Evolutionary conservation across 345 rosid genomes (phyloP).

Genomic region (Raphanus sativus): DNA sequence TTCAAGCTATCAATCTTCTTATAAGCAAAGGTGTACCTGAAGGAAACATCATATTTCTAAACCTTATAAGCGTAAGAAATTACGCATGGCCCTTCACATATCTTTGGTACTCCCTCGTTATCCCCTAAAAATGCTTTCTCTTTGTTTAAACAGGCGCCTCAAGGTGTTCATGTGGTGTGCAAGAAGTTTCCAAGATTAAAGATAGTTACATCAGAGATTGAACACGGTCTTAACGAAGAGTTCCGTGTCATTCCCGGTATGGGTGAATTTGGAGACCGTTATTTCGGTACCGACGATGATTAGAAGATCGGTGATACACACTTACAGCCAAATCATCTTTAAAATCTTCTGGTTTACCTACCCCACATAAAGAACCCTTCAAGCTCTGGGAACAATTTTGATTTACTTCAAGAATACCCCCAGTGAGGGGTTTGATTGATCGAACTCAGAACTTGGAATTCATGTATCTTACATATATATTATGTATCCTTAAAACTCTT

Average conservation of each 20-base stretch:
- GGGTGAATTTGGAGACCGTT: slow-evolving; percentile 96
- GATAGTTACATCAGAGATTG: slow-evolving; percentile 94
- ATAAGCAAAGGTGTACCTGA: slow-evolving; percentile 86
- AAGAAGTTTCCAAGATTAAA: slow-evolving; percentile 81
- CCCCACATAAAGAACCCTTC: slow-evolving; percentile 6
- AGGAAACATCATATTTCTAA: slow-evolving; percentile 84
- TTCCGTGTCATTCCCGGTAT: slow-evolving; percentile 89
- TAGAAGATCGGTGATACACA: slow-evolving; percentile 32
- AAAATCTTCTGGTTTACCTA: not conserved
- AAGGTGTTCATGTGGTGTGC: slow-evolving; percentile 92
- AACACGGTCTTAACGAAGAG: slow-evolving; percentile 70
- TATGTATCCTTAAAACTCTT: slow-evolving; percentile 14
- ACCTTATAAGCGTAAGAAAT: slow-evolving; percentile 77
- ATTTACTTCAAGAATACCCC: slow-evolving; percentile 6
- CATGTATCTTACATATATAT: slow-evolving; percentile 25
- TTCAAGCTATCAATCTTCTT: slow-evolving; percentile 79
- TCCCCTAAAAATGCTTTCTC: not conserved
- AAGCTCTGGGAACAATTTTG: slow-evolving; percentile 30
- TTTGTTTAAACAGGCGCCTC: slow-evolving; percentile 65
- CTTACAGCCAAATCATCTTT: not conserved
- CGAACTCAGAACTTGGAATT: slow-evolving; percentile 15
- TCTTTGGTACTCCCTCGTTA: not conserved
- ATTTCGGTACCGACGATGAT: slow-evolving; percentile 91
- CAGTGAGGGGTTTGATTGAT: slow-evolving; percentile 12
- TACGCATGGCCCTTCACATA: not conserved